These are phyloP conservation scores for Chaetomium strumarium DNA, from an alignment of 2,329 filamentous ascomycete species.

Conservation along the genomic window DNA sequence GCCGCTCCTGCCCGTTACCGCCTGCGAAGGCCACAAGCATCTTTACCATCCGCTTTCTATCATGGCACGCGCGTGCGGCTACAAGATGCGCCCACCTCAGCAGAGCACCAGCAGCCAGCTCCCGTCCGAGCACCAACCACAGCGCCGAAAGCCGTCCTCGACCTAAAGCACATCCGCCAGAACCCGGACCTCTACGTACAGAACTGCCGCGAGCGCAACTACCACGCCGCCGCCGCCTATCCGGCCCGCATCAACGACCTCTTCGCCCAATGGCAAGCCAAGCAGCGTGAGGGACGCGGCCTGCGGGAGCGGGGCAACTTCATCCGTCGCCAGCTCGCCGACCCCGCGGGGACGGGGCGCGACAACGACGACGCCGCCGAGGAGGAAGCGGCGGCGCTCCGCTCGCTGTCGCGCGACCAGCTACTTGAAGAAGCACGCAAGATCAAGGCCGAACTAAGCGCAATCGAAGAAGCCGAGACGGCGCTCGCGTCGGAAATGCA, in stretches of 20 bases:
- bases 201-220: constrained; percentile 84
- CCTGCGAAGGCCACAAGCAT: constrained; percentile 4
- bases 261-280: constrained; percentile 51
- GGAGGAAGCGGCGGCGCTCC: constrained; percentile 22
- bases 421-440: constrained; percentile 57
- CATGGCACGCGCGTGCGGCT: constrained; percentile 14
- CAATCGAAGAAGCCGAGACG: constrained; percentile 58
- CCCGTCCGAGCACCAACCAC: constrained; percentile 50
- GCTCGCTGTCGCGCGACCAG: constrained; percentile 18
- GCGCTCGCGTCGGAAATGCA: constrained; percentile 60
- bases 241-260: constrained; percentile 51
- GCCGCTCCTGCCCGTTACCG: not conserved
- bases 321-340: constrained; percentile 52
- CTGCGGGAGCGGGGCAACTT: constrained; percentile 62
- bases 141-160: constrained; percentile 72
- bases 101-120: constrained; percentile 8
- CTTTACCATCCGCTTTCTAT: constrained; percentile 11
- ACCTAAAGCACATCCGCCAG: constrained; percentile 85
- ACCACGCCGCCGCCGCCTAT: constrained; percentile 50
- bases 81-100: constrained; percentile 1
- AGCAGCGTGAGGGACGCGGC: constrained; percentile 54
- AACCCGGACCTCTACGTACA: constrained; percentile 73
- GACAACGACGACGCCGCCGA: constrained; percentile 41
- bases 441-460: constrained; percentile 57
- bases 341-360: constrained; percentile 44